Evolutionary conservation across 202 grass and related monocot species (phyloP), one percentile per base, ranked within the genome.

Genomic region (Dendrocalamus latiflorus): DNA sequence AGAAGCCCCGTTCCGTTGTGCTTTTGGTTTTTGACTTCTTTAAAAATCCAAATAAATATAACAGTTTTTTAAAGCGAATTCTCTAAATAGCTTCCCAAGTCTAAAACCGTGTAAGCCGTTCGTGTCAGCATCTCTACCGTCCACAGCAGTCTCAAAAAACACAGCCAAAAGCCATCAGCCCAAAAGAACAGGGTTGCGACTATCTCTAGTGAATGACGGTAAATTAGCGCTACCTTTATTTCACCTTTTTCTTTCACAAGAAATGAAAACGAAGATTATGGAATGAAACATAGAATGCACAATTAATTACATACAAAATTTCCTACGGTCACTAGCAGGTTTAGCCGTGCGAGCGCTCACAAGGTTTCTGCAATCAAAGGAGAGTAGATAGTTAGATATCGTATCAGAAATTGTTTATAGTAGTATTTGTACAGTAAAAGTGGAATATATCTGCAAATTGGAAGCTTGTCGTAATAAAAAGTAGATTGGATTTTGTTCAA

Each of bases 251-350:
- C 14, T 48, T 78, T 54, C 25, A 68, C 33, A 49, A 17, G 38
- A 65, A 74, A 9, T 55, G 3, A 8, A 61, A 20, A 54, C 4
- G 55, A 51, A 74, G 3, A 70, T 72, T 47, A 68, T 36, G 53
- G 41, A 68, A 61, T 18, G 33, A 13, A 62, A 50, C 56, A 41
- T 73, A 83, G n/a, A 68, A 54, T 81, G 15, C n/a, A 85, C 83
- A 82, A 61, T 49, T 82, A 83, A 73, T 68, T 74, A 79, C 83
- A 79, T 44, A 68, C 88, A 90, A 90, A 90, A 90, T n/a, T n/a
- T n/a, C n/a, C n/a, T n/a, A n/a, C n/a, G n/a, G 16, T 38, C 36
- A 86, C 56, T 65, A 18, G 50, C 63, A 86, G 24, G 50, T 54
- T 61, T 70, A 22, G 42, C n/a, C 20, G 1, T 18, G 9, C 8